Evolutionary conservation across 2,329 filamentous ascomycete species (phyloP).

Genomic region (Ophiosphaerella herpotricha): DNA sequence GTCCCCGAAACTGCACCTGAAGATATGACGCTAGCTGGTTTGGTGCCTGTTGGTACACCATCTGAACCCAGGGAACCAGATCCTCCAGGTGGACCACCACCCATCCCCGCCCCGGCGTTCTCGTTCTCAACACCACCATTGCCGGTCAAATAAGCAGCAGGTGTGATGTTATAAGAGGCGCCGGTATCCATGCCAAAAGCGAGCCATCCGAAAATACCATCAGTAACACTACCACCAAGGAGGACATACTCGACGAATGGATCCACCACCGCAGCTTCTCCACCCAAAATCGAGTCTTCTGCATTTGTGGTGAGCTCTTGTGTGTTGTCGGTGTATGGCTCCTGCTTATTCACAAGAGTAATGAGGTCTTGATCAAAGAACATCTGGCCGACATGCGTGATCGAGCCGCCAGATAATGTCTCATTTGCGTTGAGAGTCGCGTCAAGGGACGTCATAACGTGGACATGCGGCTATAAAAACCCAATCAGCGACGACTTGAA

Average conservation of each 20-base stretch:
- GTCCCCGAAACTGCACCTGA: conserved; percentile 6
- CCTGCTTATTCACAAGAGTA: conserved; percentile 52
- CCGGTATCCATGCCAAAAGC: conserved; percentile 37
- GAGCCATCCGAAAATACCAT: conserved; percentile 43
- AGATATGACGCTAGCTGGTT: background rate
- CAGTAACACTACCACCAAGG: conserved; percentile 55
- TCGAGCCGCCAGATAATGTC: conserved; percentile 54
- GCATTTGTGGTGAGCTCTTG: conserved; percentile 55
- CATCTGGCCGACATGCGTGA: conserved; percentile 66
- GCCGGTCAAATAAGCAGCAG: conserved; percentile 30
- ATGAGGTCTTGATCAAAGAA: conserved; percentile 68
- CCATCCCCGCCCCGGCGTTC: conserved; percentile 20
- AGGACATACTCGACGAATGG: conserved; percentile 64
- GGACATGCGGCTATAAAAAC: conserved; percentile 42
- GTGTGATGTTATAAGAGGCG: conserved; percentile 31
- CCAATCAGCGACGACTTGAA: background rate
- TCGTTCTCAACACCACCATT: conserved; percentile 37
- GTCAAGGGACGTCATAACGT: conserved; percentile 42
- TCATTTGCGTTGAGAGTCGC: conserved; percentile 52
- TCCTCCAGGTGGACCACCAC: conserved; percentile 17
- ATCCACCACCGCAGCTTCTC: conserved; percentile 55
- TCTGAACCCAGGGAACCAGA: conserved; percentile 4
- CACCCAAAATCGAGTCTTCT: conserved; percentile 56
- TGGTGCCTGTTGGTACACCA: conserved; percentile 6
- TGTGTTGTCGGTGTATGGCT: conserved; percentile 51